These are phyloP conservation scores for Cryptosporidium andersoni DNA, from an alignment of 169 alveolate genomes.

Conservation along the genomic window DNA sequence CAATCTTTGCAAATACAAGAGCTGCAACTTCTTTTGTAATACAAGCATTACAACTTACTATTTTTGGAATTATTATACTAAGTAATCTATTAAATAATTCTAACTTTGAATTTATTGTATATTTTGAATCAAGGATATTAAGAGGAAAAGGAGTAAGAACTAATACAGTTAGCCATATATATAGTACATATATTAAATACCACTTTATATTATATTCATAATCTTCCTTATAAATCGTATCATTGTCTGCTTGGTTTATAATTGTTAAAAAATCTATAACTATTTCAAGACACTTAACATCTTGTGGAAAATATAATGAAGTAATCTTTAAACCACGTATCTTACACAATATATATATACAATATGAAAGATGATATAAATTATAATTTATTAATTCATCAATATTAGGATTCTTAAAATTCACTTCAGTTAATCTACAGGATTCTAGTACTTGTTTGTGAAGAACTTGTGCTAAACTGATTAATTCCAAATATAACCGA, in stretches of 20 bases:
- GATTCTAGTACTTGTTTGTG: slow-evolving; percentile 7
- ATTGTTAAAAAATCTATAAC: slow-evolving; percentile 42
- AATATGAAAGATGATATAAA: slow-evolving; percentile 28
- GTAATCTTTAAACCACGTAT: slow-evolving; percentile 41
- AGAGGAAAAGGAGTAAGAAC: slow-evolving; percentile 56
- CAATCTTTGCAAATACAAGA: slow-evolving; percentile 32
- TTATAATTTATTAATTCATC: slow-evolving; percentile 3
- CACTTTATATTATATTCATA: slow-evolving; percentile 4
- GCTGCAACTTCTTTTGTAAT: slow-evolving; percentile 42
- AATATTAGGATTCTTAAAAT: neutral
- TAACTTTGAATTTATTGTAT: neutral
- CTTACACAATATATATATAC: slow-evolving; percentile 49
- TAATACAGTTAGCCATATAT: slow-evolving; percentile 56
- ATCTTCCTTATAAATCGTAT: neutral
- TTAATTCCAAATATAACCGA: slow-evolving; percentile 7
- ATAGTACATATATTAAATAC: slow-evolving; percentile 38
- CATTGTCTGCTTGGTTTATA: neutral
- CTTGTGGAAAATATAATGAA: slow-evolving; percentile 51
- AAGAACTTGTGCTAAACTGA: neutral
- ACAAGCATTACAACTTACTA: slow-evolving; percentile 26
- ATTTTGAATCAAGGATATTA: slow-evolving; percentile 45
- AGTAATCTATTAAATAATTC: slow-evolving; percentile 30
- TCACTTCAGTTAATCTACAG: neutral
- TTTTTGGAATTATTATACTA: slow-evolving; percentile 25
- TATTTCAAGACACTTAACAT: slow-evolving; percentile 28